phyloP scores from a whole-genome alignment of 108 stramenopile species.

The Epithemia pelagica region DNA sequence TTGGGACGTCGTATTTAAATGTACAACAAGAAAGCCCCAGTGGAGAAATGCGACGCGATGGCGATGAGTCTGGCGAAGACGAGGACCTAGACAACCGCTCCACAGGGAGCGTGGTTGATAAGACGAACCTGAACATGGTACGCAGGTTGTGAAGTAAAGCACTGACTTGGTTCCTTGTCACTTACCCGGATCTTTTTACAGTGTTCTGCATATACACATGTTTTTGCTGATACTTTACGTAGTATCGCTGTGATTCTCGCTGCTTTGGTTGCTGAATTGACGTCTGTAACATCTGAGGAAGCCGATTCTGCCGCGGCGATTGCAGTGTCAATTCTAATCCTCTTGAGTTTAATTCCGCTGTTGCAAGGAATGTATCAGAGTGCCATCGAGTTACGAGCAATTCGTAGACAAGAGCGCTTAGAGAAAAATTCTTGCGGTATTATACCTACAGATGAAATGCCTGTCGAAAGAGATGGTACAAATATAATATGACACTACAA shows the following conservation, averaged over 20 bases:
- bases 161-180: no score
- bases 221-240: constrained; percentile 79
- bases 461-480: no score
- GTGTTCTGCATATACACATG: constrained; percentile 81
- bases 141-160: background rate
- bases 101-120: background rate
- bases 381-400: constrained; percentile 30
- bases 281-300: constrained; percentile 41
- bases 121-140: constrained; percentile 58
- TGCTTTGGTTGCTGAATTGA: constrained; percentile 38
- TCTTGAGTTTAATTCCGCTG: constrained; percentile 53
- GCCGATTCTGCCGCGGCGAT: constrained; percentile 73
- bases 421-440: no score
- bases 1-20: background rate
- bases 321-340: constrained; percentile 60
- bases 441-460: no score
- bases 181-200: no score
- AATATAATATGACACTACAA: background rate
- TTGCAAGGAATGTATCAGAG: constrained; percentile 39
- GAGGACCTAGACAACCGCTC: background rate
- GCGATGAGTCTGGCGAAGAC: constrained; percentile 17
- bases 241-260: constrained; percentile 68
- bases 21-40: constrained; percentile 2
- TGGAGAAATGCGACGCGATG: constrained; percentile 17
- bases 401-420: constrained; percentile 11